Evolutionary conservation across 257 asterid species (phyloP).

Genomic region (Striga asiatica): DNA sequence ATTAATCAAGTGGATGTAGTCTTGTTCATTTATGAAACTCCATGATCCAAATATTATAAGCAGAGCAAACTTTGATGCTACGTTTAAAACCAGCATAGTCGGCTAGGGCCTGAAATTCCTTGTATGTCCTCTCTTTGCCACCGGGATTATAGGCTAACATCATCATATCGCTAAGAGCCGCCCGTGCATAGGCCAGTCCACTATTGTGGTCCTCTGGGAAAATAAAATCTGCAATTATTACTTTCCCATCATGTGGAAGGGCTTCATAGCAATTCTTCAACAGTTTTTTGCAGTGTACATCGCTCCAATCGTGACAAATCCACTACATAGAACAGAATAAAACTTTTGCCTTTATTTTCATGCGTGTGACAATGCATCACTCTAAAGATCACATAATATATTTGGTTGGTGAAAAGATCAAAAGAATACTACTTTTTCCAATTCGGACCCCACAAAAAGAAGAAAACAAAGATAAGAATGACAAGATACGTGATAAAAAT

Average conservation of each 20-base stretch:
- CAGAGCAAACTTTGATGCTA: conserved; percentile 26
- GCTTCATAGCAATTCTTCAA: conserved; percentile 41
- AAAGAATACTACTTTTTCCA: neutral
- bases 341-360: neutral
- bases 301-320: conserved; percentile 60
- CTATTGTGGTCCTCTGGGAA: conserved; percentile 34
- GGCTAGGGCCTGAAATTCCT: conserved; percentile 43
- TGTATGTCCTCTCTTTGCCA: conserved; percentile 57
- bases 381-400: too few species aligned
- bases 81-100: conserved; percentile 32
- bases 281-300: conserved; percentile 31
- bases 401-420: neutral
- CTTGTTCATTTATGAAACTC: conserved; percentile 8
- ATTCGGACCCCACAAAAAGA: too few species aligned
- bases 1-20: too few species aligned
- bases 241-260: conserved; percentile 48
- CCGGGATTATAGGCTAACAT: conserved; percentile 46
- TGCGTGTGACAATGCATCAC: too few species aligned
- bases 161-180: conserved; percentile 21
- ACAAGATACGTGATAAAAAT: too few species aligned
- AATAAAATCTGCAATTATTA: conserved; percentile 31
- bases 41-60: conserved; percentile 28
- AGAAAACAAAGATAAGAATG: too few species aligned
- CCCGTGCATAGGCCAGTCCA: conserved; percentile 5
- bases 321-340: conserved; percentile 18